phyloP scores from a whole-genome alignment of 345 rosid genomes.

The Brassica incana region DNA sequence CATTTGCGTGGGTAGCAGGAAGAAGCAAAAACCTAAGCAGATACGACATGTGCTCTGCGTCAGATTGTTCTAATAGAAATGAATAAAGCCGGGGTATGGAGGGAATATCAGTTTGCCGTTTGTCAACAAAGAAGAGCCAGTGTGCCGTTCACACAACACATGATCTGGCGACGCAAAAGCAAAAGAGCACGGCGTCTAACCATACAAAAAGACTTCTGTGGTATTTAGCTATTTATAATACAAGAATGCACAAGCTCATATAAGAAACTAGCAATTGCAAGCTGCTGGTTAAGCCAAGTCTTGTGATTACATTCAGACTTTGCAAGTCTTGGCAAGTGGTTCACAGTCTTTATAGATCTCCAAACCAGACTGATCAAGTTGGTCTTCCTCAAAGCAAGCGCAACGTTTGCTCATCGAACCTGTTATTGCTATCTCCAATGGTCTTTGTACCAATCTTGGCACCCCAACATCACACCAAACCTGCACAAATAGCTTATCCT shows the following conservation, averaged over 20 bases:
- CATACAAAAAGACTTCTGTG: neutral
- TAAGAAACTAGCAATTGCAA: slow-evolving; percentile 16
- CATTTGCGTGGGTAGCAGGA: slow-evolving; percentile 65
- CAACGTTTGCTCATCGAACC: slow-evolving; percentile 93
- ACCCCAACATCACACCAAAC: slow-evolving; percentile 92
- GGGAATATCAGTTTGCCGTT: no score
- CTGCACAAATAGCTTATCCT: slow-evolving; percentile 38
- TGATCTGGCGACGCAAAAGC: no score
- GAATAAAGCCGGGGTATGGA: no score
- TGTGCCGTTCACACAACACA: no score
- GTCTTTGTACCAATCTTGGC: slow-evolving; percentile 88
- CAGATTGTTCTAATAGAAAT: slow-evolving; percentile 47
- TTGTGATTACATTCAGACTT: slow-evolving; percentile 51
- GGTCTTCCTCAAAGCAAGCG: slow-evolving; percentile 76
- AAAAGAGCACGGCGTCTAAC: no score
- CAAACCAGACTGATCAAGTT: slow-evolving; percentile 65
- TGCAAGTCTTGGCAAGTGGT: slow-evolving; percentile 62
- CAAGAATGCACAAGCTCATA: slow-evolving; percentile 16
- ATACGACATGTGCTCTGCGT: slow-evolving; percentile 69
- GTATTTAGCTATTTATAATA: neutral
- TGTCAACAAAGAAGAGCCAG: no score
- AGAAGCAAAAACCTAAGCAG: slow-evolving; percentile 73
- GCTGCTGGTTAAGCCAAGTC: neutral
- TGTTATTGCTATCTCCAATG: slow-evolving; percentile 81
- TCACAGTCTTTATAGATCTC: slow-evolving; percentile 85